Conservation (phyloP, 1,284 basidiomycete species). For the Sanghuangporus sanghuang region DNA sequence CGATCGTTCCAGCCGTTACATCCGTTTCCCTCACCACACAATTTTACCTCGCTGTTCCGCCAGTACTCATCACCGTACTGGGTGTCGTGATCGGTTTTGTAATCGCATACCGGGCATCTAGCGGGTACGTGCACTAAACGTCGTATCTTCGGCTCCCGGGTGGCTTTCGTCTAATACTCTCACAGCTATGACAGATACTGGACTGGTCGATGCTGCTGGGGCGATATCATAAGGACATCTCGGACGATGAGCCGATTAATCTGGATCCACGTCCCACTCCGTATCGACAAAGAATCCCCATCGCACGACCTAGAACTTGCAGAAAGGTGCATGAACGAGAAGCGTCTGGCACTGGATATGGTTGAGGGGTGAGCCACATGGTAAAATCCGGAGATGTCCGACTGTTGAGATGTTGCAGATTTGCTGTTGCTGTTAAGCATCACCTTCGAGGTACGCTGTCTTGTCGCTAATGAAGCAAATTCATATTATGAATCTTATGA, state of each 20-base stretch:
- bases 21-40: constrained; percentile 37
- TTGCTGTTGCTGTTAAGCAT: constrained; percentile 59
- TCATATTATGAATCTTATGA: neutral
- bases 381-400: neutral
- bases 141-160: neutral
- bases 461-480: neutral
- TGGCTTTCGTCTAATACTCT: neutral
- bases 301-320: constrained; percentile 25
- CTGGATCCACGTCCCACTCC: constrained; percentile 59
- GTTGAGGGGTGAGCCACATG: constrained; percentile 43
- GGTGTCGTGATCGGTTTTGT: constrained; percentile 72
- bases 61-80: constrained; percentile 56
- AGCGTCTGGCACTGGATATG: constrained; percentile 51
- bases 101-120: constrained; percentile 59
- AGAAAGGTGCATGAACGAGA: constrained; percentile 47
- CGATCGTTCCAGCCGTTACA: constrained; percentile 35
- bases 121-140: constrained; percentile 38
- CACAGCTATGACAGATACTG: constrained; percentile 58
- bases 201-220: constrained; percentile 55
- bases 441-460: constrained; percentile 45
- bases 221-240: constrained; percentile 48
- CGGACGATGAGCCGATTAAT: constrained; percentile 49
- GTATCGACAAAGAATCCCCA: constrained; percentile 18
- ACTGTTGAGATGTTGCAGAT: constrained; percentile 31
- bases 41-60: constrained; percentile 43